Conservation (phyloP, 2,329 filamentous ascomycete species). For the Penicillium paneum region DNA sequence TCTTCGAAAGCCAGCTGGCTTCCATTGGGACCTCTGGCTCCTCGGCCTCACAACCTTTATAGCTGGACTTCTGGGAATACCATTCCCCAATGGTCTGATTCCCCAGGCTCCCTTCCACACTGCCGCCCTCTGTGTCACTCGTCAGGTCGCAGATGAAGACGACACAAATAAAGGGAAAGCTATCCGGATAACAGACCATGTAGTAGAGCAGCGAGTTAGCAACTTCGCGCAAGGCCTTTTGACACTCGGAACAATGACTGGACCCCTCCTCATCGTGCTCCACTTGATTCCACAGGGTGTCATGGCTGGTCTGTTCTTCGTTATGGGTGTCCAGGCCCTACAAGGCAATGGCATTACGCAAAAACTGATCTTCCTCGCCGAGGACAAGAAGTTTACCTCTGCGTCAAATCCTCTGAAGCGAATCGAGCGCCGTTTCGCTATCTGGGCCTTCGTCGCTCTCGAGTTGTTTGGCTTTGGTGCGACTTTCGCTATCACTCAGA, state of each 20-base stretch:
- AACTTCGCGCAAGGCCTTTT: slow-evolving; percentile 75
- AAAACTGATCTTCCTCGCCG: slow-evolving; percentile 67
- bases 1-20: slow-evolving; percentile 74
- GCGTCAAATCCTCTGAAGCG: slow-evolving; percentile 57
- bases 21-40: slow-evolving; percentile 82
- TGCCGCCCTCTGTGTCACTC: slow-evolving; percentile 70
- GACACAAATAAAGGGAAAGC: slow-evolving; percentile 58
- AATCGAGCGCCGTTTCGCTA: slow-evolving; percentile 60
- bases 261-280: slow-evolving; percentile 68
- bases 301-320: slow-evolving; percentile 76
- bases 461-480: slow-evolving; percentile 70
- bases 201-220: slow-evolving; percentile 69
- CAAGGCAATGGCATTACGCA: slow-evolving; percentile 72
- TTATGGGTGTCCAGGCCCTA: slow-evolving; percentile 78
- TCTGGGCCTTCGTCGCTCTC: slow-evolving; percentile 68
- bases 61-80: slow-evolving; percentile 71
- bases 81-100: slow-evolving; percentile 79
- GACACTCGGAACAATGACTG: slow-evolving; percentile 74
- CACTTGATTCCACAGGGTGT: slow-evolving; percentile 77
- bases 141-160: slow-evolving; percentile 53
- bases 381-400: slow-evolving; percentile 61
- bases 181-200: slow-evolving; percentile 60
- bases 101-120: slow-evolving; percentile 83
- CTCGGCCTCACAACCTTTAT: slow-evolving; percentile 74
- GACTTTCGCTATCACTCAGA: slow-evolving; percentile 80